Percentiles rank a stretch among this genome's conserved stretches.
Evolutionary conservation across 768 basidiomycete genomes (phyloP).

Genomic region (Hirschioporus abietinus): DNA sequence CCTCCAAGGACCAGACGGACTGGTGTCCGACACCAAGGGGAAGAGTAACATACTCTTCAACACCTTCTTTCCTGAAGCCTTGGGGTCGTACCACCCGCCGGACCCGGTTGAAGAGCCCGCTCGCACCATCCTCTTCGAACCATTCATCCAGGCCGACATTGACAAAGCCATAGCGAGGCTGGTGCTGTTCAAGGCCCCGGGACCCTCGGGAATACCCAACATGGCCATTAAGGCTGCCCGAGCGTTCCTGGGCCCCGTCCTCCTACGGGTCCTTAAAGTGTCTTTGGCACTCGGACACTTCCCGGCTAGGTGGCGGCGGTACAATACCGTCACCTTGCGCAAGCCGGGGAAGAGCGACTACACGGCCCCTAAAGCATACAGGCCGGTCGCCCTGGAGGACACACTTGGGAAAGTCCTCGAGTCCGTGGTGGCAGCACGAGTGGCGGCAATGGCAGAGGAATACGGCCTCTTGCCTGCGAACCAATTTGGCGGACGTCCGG

Average conservation of each 20-base stretch:
- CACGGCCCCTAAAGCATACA: constrained; percentile 28
- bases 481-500: constrained; percentile 36
- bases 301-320: constrained; percentile 25
- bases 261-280: constrained; percentile 25
- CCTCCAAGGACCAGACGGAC: constrained; percentile 4
- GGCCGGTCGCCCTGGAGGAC: constrained; percentile 33
- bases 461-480: constrained; percentile 27
- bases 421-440: constrained; percentile 18
- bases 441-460: constrained; percentile 23
- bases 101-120: not conserved
- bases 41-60: constrained; percentile 2
- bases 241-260: constrained; percentile 19
- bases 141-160: not conserved
- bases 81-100: not conserved
- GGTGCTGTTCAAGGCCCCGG: too few species aligned
- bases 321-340: constrained; percentile 23
- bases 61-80: constrained; percentile 3
- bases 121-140: not conserved
- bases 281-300: constrained; percentile 23
- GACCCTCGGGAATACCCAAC: constrained; percentile 29
- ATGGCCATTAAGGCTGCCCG: constrained; percentile 24
- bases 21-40: not conserved
- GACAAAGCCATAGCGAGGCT: not conserved
- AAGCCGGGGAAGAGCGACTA: too few species aligned
- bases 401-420: constrained; percentile 26